Evolutionary conservation across 495 filamentous ascomycete species (phyloP).

Genomic region (Aspergillus bridgeri): DNA sequence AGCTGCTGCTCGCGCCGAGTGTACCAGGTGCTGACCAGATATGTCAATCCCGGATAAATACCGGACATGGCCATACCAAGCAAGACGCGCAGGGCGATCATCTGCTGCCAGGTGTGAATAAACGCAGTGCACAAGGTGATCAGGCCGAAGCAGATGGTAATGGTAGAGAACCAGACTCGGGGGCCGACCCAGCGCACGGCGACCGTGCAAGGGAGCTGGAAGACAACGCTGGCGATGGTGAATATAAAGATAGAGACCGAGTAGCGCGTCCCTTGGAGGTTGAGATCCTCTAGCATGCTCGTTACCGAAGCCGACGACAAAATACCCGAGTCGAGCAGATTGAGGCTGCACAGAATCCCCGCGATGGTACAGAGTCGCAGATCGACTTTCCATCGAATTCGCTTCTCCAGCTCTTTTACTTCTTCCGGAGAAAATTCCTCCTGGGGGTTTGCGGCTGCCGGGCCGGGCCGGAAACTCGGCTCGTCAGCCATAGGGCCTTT

Average conservation of each 20-base stretch:
- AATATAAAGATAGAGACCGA: constrained; percentile 77
- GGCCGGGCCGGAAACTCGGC: not conserved
- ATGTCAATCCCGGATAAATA: constrained; percentile 68
- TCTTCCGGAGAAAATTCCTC: constrained; percentile 10
- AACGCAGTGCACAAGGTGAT: constrained; percentile 73
- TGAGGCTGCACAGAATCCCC: constrained; percentile 67
- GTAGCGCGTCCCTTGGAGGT: constrained; percentile 62
- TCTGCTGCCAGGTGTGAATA: constrained; percentile 62
- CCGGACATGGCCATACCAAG: constrained; percentile 66
- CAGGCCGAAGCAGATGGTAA: constrained; percentile 66
- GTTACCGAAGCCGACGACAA: constrained; percentile 75
- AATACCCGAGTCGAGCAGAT: constrained; percentile 72
- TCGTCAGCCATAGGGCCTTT: not conserved
- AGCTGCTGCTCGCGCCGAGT: constrained; percentile 68
- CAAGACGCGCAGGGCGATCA: constrained; percentile 69
- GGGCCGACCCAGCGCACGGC: constrained; percentile 67
- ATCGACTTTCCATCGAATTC: constrained; percentile 64
- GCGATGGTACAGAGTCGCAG: constrained; percentile 73
- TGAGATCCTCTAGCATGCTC: constrained; percentile 64
- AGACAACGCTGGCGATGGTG: constrained; percentile 69
- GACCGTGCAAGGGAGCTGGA: constrained; percentile 71
- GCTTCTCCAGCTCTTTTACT: constrained; percentile 26
- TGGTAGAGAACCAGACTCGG: constrained; percentile 62
- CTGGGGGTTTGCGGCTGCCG: not conserved
- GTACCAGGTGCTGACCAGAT: constrained; percentile 73